Evolutionary conservation across 331 rosid species (phyloP).

Genomic region (Dryas integrifolia): DNA sequence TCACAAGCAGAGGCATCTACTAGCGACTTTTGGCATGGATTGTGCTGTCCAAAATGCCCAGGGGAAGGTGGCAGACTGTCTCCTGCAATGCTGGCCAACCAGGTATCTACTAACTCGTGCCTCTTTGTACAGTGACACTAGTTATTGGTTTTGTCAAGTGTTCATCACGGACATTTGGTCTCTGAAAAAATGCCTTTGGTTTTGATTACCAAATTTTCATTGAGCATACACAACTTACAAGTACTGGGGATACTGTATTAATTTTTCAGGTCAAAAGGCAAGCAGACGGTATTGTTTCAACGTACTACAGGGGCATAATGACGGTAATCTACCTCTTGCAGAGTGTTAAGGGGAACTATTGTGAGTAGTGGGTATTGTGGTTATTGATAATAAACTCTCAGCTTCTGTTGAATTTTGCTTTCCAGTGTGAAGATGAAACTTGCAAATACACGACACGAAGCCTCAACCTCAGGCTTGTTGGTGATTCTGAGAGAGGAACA

Average conservation of each 20-base stretch:
- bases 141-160: background rate
- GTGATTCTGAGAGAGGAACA: conserved; percentile 91
- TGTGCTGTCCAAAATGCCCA: conserved; percentile 76
- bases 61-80: conserved; percentile 63
- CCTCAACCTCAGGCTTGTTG: conserved; percentile 68
- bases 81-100: conserved; percentile 80
- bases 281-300: conserved; percentile 61
- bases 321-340: conserved; percentile 48
- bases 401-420: conserved; percentile 20
- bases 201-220: background rate
- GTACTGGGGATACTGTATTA: conserved; percentile 11
- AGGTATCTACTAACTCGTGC: conserved; percentile 38
- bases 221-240: conserved; percentile 13
- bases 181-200: background rate
- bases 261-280: conserved; percentile 78
- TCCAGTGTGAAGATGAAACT: conserved; percentile 94
- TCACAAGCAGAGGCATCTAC: conserved; percentile 39
- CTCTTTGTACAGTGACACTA: background rate
- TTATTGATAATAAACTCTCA: background rate
- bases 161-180: background rate
- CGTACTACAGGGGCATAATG: conserved; percentile 69
- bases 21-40: conserved; percentile 60
- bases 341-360: background rate
- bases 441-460: conserved; percentile 74
- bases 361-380: background rate